Evolutionary conservation across 75 land plant species (phyloP), one percentile per base, ranked within the genome.

Genomic region (Picea glauca): DNA sequence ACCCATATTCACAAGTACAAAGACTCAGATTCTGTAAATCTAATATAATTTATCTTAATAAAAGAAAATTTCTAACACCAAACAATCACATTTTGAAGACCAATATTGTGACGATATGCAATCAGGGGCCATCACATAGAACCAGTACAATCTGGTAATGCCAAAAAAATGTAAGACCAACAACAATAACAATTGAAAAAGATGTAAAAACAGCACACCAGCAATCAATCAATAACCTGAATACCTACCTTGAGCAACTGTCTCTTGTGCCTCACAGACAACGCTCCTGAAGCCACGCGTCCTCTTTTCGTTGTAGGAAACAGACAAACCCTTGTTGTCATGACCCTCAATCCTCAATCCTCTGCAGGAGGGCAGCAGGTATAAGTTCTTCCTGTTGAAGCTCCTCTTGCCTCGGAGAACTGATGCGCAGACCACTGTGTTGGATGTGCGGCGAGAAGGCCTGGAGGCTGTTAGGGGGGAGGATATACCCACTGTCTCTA

Each of bases 211-310:
- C 54, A 50, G 11, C 11, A 50, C 54, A 50, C 11, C 54, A 50
- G 11, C 11, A 50, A 50, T 50, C 54, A 50, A 50, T 50, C 54
- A 50, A 8, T 50, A 9, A 8, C 54, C 54, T 9, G 0, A 50
- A 50, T 50, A 31, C 76, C 54, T 58, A 75, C 76, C 76, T 57
- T 54, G 56, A 31, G 76, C 76, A 57, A 75, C 76, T 23, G 60
- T 75, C 32, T 75, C 60, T 58, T 75, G 76, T 54, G 60, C 76
- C 76, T 75, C 76, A 75, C 76, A 75, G 76, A 75, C 76, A 58
- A 57, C 33, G 7, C 76, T 23, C 59, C 60, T 75, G 18, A 58
- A 31, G 32, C 35, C 76, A 57, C 35, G 76, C 30, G 13, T 9
- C 20, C 26, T 75, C 60, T 17, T 75, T 50, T 8, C 54, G 1